These are phyloP conservation scores for Rauvolfia tetraphylla DNA, from an alignment of 257 asterid species.

Conservation along the genomic window DNA sequence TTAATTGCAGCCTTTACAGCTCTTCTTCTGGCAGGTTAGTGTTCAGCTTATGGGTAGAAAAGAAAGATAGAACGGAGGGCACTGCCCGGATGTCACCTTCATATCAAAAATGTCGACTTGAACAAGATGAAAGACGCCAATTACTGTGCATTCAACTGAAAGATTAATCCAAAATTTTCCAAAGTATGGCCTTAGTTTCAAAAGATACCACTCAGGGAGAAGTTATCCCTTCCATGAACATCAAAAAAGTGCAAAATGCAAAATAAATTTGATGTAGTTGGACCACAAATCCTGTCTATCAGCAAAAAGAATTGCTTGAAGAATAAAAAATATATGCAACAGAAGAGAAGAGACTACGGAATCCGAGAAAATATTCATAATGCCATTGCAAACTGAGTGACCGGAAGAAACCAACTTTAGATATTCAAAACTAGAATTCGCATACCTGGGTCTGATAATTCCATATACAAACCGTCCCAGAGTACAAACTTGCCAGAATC, in stretches of 20 bases:
- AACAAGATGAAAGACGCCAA: background rate
- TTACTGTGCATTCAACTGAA: background rate
- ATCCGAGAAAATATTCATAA: background rate
- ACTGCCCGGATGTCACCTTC: too few species aligned
- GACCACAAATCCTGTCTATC: background rate
- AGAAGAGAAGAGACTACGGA: background rate
- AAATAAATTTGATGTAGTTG: background rate
- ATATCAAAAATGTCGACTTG: background rate
- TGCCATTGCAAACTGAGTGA: background rate
- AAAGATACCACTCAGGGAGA: background rate
- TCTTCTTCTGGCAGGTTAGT: too few species aligned
- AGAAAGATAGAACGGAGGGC: too few species aligned
- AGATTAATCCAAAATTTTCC: background rate
- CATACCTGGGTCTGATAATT: constrained; percentile 92
- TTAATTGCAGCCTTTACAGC: too few species aligned
- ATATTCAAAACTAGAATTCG: background rate
- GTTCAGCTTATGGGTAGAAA: too few species aligned
- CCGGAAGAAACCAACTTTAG: background rate
- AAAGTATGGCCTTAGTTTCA: background rate
- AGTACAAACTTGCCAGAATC: constrained; percentile 86
- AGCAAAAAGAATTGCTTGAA: background rate
- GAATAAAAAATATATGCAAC: background rate
- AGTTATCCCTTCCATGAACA: background rate
- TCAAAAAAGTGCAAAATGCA: background rate
- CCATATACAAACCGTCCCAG: constrained; percentile 91